These are phyloP conservation scores for Penicillium sp. DNA, from an alignment of 2,329 filamentous ascomycete species.

Conservation along the genomic window DNA sequence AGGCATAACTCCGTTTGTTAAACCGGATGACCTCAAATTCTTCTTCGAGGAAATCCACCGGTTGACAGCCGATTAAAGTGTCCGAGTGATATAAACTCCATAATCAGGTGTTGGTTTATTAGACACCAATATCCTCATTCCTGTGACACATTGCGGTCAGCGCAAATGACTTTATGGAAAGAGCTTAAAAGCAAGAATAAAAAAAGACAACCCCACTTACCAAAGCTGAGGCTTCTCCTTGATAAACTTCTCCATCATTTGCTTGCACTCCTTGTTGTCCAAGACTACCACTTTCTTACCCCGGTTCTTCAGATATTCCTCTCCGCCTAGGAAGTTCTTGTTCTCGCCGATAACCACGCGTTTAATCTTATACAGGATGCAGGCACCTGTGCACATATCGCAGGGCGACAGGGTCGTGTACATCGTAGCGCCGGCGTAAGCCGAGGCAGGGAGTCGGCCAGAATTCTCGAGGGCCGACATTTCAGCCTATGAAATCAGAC, in stretches of 20 bases:
- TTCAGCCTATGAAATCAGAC: slow-evolving; percentile 62
- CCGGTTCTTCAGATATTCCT: slow-evolving; percentile 69
- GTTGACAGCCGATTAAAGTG: slow-evolving; percentile 35
- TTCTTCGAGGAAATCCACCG: slow-evolving; percentile 93
- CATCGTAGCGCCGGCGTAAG: slow-evolving; percentile 77
- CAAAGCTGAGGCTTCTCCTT: slow-evolving; percentile 73
- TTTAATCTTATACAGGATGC: slow-evolving; percentile 74
- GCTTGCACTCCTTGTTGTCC: slow-evolving; percentile 67
- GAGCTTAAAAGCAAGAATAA: slow-evolving; percentile 1
- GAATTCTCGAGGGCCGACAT: slow-evolving; percentile 77
- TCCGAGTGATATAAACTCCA: not conserved
- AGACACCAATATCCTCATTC: slow-evolving; percentile 65
- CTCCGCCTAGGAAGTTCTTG: slow-evolving; percentile 73
- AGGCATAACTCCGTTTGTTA: slow-evolving; percentile 94
- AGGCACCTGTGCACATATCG: slow-evolving; percentile 82
- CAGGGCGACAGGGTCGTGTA: slow-evolving; percentile 81
- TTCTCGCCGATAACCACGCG: slow-evolving; percentile 81
- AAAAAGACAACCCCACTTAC: slow-evolving; percentile 49
- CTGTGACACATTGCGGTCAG: slow-evolving; percentile 36
- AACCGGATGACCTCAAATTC: slow-evolving; percentile 90
- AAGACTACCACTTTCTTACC: slow-evolving; percentile 77
- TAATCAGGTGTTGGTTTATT: slow-evolving; percentile 25
- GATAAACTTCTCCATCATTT: slow-evolving; percentile 74
- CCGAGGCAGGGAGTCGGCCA: slow-evolving; percentile 70
- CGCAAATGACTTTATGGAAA: slow-evolving; percentile 11